These are phyloP conservation scores for Micractinium sp. DNA, from an alignment of 139 green algal genomes.

Conservation along the genomic window DNA sequence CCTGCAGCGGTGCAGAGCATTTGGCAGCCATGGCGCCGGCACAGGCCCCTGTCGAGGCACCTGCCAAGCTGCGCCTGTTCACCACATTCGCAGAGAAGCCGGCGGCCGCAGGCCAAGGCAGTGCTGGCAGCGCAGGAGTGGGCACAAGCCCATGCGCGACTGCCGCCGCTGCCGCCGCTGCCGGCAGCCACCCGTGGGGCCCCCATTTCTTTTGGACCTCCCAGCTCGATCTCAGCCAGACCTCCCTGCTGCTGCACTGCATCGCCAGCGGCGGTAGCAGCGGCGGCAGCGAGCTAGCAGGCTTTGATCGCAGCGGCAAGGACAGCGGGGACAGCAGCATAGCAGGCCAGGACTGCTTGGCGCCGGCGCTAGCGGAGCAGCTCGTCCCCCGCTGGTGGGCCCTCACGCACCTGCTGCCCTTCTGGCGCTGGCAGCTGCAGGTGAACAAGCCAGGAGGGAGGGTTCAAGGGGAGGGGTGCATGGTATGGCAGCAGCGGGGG, in stretches of 20 bases:
- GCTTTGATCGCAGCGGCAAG: constrained; percentile 9
- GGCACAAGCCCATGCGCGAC: background rate
- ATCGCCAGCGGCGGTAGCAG: background rate
- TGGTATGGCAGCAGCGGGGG: too few relatives aligned
- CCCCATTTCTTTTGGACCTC: background rate
- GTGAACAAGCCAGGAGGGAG: too few relatives aligned
- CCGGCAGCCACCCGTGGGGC: constrained; percentile 5
- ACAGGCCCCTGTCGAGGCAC: background rate
- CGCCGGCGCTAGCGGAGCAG: constrained; percentile 1
- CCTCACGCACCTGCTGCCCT: background rate
- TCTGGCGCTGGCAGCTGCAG: constrained; percentile 39
- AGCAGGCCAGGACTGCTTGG: background rate
- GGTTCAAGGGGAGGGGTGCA: too few relatives aligned
- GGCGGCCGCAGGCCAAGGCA: background rate
- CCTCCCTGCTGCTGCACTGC: constrained; percentile 22
- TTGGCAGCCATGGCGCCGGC: background rate
- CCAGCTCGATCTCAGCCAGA: background rate
- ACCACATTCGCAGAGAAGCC: background rate
- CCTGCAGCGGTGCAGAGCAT: background rate
- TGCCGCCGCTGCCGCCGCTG: background rate
- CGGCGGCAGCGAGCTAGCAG: background rate
- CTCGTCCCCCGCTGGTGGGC: constrained; percentile 8
- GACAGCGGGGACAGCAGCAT: background rate
- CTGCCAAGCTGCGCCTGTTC: constrained; percentile 16
- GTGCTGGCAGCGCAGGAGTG: background rate